Conservation (phyloP, 75 land plant species). For the Isoetes taiwanensis region DNA sequence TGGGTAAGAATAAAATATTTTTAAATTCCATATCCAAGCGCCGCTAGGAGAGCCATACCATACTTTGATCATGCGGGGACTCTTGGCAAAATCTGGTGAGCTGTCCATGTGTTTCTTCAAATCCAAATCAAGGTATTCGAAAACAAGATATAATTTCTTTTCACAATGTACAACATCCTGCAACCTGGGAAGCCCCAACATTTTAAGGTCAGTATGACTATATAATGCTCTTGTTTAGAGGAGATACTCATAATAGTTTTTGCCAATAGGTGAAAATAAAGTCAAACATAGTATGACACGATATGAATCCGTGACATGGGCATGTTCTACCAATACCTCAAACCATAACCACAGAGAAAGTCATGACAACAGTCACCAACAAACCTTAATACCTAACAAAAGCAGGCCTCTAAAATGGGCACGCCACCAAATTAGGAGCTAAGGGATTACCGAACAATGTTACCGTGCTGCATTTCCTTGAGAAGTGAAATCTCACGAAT, state of each 20-base stretch:
- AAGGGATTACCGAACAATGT: slow-evolving; percentile 54
- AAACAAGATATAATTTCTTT: slow-evolving; percentile 74
- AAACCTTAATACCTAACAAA: not conserved
- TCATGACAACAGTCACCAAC: not conserved
- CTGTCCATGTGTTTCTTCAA: slow-evolving; percentile 96
- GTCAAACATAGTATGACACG: too few relatives aligned
- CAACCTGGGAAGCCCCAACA: slow-evolving; percentile 43
- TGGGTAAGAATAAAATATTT: too few relatives aligned
- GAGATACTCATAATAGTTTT: too few relatives aligned
- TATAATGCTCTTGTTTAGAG: too few relatives aligned
- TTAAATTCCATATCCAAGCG: too few relatives aligned
- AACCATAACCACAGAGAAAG: not conserved
- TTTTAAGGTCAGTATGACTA: not conserved
- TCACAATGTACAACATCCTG: slow-evolving; percentile 99
- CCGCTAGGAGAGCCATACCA: slow-evolving; percentile 30
- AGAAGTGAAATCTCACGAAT: slow-evolving; percentile 76
- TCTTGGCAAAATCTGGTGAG: slow-evolving; percentile 71
- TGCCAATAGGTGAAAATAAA: too few relatives aligned
- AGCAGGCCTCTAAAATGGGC: not conserved
- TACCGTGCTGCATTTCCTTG: slow-evolving; percentile 88
- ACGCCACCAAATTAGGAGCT: not conserved
- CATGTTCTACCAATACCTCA: not conserved
- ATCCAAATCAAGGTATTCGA: slow-evolving; percentile 93
- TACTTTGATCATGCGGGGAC: slow-evolving; percentile 76
- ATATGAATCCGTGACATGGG: too few relatives aligned